Conservation (phyloP, 306 rosid genomes). For the Abrus pulchellus region DNA sequence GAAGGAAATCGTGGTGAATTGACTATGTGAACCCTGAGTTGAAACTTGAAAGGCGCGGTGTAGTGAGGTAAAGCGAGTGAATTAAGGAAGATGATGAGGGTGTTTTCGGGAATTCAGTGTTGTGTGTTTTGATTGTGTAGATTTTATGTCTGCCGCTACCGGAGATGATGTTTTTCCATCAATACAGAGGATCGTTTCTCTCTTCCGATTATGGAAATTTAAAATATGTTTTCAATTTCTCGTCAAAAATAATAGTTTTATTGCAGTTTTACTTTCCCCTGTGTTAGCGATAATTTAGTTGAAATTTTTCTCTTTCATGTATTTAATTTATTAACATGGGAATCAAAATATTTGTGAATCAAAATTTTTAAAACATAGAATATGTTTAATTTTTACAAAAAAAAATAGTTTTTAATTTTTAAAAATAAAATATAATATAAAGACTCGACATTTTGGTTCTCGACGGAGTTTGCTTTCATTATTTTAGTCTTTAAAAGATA, state of each 20-base stretch:
- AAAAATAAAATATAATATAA: too few species aligned
- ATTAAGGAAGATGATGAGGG: slow-evolving; percentile 18
- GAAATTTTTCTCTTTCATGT: background rate
- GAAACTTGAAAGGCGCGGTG: background rate
- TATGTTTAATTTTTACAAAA: too few species aligned
- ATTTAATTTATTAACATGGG: background rate
- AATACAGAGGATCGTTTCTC: background rate
- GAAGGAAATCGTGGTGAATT: background rate
- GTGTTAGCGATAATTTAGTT: background rate
- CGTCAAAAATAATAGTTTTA: background rate
- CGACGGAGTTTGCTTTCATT: too few species aligned
- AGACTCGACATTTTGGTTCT: too few species aligned
- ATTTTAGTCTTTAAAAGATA: too few species aligned
- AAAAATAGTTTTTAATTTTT: too few species aligned
- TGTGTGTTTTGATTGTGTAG: background rate
- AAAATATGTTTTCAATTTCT: background rate
- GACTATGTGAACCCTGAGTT: slow-evolving; percentile 33
- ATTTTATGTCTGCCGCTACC: background rate
- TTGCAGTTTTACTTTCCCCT: background rate
- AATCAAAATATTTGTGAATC: too few species aligned
- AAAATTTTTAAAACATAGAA: too few species aligned
- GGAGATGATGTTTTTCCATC: slow-evolving; percentile 33
- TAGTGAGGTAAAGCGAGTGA: background rate
- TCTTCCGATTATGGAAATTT: background rate
- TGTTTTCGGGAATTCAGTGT: background rate